Evolutionary conservation across 2,329 filamentous ascomycete species (phyloP).

Genomic region (Volutella citrinella): DNA sequence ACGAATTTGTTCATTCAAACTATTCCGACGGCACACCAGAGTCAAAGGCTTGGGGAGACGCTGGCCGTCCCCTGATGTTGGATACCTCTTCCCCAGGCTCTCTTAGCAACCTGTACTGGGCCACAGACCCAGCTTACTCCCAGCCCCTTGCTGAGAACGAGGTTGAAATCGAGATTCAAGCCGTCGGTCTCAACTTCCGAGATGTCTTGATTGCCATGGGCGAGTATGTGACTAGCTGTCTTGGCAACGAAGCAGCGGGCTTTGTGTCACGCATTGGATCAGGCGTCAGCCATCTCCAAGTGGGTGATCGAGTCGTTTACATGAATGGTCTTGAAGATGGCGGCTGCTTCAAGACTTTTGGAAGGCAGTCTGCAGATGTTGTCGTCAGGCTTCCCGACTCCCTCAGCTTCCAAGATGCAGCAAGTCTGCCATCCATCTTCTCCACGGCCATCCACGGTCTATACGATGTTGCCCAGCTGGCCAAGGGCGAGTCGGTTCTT

Average conservation of each 20-base stretch:
- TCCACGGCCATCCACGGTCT: conserved; percentile 4
- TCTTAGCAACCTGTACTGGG: conserved; percentile 2
- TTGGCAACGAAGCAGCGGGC: no score
- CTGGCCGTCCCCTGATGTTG: conserved; percentile 8
- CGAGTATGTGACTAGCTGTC: no score
- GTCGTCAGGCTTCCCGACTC: conserved; percentile 2
- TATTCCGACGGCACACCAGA: conserved; percentile 6
- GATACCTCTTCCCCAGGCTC: conserved; percentile 1
- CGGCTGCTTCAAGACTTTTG: conserved; percentile 4
- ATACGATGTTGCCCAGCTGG: neutral
- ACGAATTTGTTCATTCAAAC: conserved; percentile 7
- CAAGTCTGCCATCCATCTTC: conserved; percentile 2
- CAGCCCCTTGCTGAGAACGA: conserved; percentile 7
- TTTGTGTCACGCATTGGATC: neutral
- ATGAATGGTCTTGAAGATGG: conserved; percentile 5
- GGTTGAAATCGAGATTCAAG: conserved; percentile 8
- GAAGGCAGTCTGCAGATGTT: conserved; percentile 1
- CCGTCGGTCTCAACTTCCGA: conserved; percentile 10
- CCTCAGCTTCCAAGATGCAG: conserved; percentile 15
- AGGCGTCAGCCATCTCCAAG: conserved; percentile 1
- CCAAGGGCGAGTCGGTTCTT: conserved; percentile 22
- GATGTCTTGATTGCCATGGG: conserved; percentile 23
- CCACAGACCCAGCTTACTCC: neutral
- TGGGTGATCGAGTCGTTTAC: conserved; percentile 4
- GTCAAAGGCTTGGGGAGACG: conserved; percentile 5